phyloP scores from a whole-genome alignment of 352 stramenopile genomes.

The Globisporangium rhizosaccharum region DNA sequence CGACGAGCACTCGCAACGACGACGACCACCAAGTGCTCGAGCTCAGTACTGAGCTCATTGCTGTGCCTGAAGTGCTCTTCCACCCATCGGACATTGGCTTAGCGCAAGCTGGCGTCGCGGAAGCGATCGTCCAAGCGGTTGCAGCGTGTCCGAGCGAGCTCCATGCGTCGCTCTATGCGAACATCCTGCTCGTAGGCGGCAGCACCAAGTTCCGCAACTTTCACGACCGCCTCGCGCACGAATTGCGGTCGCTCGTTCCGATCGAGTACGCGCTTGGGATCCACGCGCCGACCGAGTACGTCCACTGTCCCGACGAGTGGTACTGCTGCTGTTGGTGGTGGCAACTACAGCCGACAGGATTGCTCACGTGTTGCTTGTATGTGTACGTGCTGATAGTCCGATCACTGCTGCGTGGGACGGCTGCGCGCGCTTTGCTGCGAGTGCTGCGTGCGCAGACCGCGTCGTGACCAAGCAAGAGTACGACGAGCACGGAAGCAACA shows the following conservation, averaged over 20 bases:
- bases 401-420: slow-evolving; percentile 54
- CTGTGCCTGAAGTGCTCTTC: slow-evolving; percentile 90
- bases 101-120: slow-evolving; percentile 77
- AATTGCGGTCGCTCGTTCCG: slow-evolving; percentile 54
- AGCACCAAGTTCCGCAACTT: slow-evolving; percentile 88
- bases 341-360: not conserved
- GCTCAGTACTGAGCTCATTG: slow-evolving; percentile 85
- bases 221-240: slow-evolving; percentile 50
- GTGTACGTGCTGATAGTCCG: slow-evolving; percentile 23
- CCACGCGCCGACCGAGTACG: slow-evolving; percentile 44
- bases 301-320: slow-evolving; percentile 1
- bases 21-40: slow-evolving; percentile 62
- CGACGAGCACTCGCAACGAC: slow-evolving; percentile 6
- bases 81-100: slow-evolving; percentile 90
- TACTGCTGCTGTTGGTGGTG: not conserved
- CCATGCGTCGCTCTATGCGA: slow-evolving; percentile 72
- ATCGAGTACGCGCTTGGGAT: slow-evolving; percentile 44
- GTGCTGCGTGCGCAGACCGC: slow-evolving; percentile 19
- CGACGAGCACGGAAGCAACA: slow-evolving; percentile 70
- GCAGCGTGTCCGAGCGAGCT: slow-evolving; percentile 66
- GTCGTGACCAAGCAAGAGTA: slow-evolving; percentile 68
- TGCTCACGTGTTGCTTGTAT: slow-evolving; percentile 7
- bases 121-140: slow-evolving; percentile 84
- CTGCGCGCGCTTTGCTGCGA: slow-evolving; percentile 37
- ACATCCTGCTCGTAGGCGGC: slow-evolving; percentile 85